A percentile compares a stretch with the other conserved stretches of the same genome.
Evolutionary conservation across 306 rosid species (phyloP).

Genomic region (Sphenostylis stenocarpa): DNA sequence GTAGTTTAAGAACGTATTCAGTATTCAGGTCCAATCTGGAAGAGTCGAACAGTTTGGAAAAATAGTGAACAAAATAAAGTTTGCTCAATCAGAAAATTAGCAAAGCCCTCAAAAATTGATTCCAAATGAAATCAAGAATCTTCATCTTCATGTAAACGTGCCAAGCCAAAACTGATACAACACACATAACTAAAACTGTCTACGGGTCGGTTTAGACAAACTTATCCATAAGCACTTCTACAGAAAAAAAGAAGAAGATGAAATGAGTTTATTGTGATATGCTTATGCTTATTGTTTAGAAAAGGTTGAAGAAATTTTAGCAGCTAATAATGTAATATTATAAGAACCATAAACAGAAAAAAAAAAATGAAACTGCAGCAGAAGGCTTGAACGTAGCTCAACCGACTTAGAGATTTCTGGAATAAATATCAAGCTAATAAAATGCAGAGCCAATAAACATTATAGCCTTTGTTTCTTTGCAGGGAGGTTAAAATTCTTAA

Average conservation of each 20-base stretch:
- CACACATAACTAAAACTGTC: too few relatives aligned
- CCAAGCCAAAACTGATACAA: too few relatives aligned
- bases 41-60: background rate
- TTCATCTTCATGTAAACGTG: too few relatives aligned
- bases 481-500: background rate
- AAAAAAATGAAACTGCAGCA: too few relatives aligned
- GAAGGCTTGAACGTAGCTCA: background rate
- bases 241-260: too few relatives aligned
- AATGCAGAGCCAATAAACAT: slow-evolving; percentile 5
- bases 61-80: background rate
- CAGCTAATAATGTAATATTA: background rate
- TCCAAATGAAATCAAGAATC: background rate
- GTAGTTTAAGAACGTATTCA: background rate
- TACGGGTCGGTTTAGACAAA: too few relatives aligned
- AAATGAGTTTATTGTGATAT: too few relatives aligned
- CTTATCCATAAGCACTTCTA: too few relatives aligned
- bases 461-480: too few relatives aligned
- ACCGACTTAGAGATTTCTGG: slow-evolving; percentile 7
- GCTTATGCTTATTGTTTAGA: slow-evolving; percentile 14
- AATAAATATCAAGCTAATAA: background rate
- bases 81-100: background rate
- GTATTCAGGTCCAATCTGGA: background rate
- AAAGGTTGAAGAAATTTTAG: background rate
- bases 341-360: slow-evolving; percentile 5
- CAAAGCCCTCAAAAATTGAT: background rate